Evolutionary conservation across 768 basidiomycete genomes (phyloP).

Genomic region (Multifurca ochricompacta): DNA sequence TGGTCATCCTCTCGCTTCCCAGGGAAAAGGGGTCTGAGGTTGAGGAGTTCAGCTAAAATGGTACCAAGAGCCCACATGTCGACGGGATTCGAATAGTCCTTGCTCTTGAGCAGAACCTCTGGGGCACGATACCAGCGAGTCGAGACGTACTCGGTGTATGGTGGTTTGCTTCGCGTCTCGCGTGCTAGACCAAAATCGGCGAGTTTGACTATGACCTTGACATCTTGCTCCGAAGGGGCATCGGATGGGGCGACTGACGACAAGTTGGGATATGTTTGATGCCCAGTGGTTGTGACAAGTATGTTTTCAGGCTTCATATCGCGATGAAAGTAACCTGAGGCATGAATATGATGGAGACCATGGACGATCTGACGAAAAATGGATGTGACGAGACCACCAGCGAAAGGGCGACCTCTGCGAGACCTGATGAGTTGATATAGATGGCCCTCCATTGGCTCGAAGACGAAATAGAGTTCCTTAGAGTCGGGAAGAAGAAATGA

Average conservation of each 20-base stretch:
- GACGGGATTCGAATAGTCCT: constrained; percentile 93
- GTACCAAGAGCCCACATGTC: constrained; percentile 99
- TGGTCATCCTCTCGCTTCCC: constrained; percentile 92
- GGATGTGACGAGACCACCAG: constrained; percentile 92
- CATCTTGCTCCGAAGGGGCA: constrained; percentile 79
- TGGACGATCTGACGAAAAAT: constrained; percentile 89
- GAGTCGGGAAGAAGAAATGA: constrained; percentile 95
- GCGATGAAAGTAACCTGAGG: constrained; percentile 92
- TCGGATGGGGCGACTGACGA: constrained; percentile 59
- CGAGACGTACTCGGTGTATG: constrained; percentile 98
- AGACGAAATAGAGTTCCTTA: constrained; percentile 98
- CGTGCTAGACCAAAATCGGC: constrained; percentile 97
- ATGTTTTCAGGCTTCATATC: constrained; percentile 99
- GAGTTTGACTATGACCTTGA: constrained; percentile 93
- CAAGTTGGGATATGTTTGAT: constrained; percentile 82
- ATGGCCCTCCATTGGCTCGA: constrained; percentile 99
- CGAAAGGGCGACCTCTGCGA: constrained; percentile 88
- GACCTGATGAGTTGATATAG: constrained; percentile 98
- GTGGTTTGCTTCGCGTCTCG: constrained; percentile 79
- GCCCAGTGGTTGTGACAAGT: constrained; percentile 93
- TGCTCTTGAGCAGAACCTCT: constrained; percentile 85
- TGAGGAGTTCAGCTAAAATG: constrained; percentile 95
- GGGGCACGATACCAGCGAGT: constrained; percentile 99
- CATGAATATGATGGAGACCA: constrained; percentile 90
- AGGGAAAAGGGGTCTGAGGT: constrained; percentile 91